These are phyloP conservation scores for Morella rubra DNA, from an alignment of 306 rosid species.

Conservation along the genomic window DNA sequence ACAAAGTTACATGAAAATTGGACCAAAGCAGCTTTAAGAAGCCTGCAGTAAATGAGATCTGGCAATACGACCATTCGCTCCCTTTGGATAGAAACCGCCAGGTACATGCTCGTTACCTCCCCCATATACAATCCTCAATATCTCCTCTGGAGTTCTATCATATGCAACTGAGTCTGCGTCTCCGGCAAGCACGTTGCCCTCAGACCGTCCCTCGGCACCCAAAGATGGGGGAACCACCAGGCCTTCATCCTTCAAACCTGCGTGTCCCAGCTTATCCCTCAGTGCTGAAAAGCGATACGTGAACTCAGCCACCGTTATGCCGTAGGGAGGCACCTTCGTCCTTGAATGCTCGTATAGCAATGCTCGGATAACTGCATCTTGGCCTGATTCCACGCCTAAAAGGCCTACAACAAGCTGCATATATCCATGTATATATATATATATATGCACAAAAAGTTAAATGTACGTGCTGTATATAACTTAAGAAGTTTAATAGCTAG, in stretches of 20 bases:
- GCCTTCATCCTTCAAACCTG: conserved; percentile 76
- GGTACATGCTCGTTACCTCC: conserved; percentile 53
- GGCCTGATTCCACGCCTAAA: conserved; percentile 70
- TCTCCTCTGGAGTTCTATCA: conserved; percentile 61
- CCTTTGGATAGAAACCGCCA: conserved; percentile 77
- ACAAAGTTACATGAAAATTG: background rate
- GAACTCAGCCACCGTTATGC: conserved; percentile 55
- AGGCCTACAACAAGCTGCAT: conserved; percentile 84
- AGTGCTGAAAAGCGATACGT: conserved; percentile 60
- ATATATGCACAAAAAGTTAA: no score
- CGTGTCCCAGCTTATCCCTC: conserved; percentile 50
- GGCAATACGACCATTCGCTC: conserved; percentile 69
- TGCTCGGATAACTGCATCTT: conserved; percentile 72
- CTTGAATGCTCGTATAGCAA: conserved; percentile 37
- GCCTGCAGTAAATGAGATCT: conserved; percentile 26
- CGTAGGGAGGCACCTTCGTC: conserved; percentile 42
- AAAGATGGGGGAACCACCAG: conserved; percentile 31
- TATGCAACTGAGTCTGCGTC: conserved; percentile 51
- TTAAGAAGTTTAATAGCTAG: no score
- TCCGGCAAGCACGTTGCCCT: conserved; percentile 61
- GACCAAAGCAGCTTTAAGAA: background rate
- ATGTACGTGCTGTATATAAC: no score
- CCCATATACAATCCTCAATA: conserved; percentile 69
- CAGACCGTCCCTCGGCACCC: conserved; percentile 53
- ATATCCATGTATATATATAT: no score